Percentiles rank a stretch among this genome's conserved stretches.
These are phyloP conservation scores for Stephanodiscus triporus DNA, from an alignment of 108 stramenopile species.

Conservation along the genomic window DNA sequence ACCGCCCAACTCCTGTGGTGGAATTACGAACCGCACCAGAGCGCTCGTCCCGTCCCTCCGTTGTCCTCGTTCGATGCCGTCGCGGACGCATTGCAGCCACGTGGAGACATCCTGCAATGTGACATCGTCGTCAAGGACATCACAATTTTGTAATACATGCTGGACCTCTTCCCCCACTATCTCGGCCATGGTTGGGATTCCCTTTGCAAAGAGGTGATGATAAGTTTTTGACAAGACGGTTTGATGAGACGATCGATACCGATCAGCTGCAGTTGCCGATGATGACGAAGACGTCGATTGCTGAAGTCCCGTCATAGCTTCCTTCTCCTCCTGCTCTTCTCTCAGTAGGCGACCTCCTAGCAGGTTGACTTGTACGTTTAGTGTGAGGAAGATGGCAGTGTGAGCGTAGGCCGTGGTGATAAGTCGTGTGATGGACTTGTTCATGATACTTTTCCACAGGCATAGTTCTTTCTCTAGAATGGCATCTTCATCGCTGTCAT, in stretches of 20 bases:
- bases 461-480: slow-evolving; percentile 20
- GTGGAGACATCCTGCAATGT: slow-evolving; percentile 36
- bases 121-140: slow-evolving; percentile 40
- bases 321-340: slow-evolving; percentile 26
- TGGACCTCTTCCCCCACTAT: slow-evolving; percentile 28
- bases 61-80: slow-evolving; percentile 25
- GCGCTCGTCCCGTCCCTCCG: slow-evolving; percentile 4
- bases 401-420: slow-evolving; percentile 57
- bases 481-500: neutral
- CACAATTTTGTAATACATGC: slow-evolving; percentile 27
- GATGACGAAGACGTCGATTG: neutral
- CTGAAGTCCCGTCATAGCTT: slow-evolving; percentile 1
- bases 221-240: slow-evolving; percentile 54
- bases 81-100: slow-evolving; percentile 37
- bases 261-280: neutral
- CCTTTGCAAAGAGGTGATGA: slow-evolving; percentile 46
- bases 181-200: slow-evolving; percentile 39
- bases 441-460: slow-evolving; percentile 49
- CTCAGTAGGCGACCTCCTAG: slow-evolving; percentile 49
- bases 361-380: slow-evolving; percentile 55
- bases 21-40: slow-evolving; percentile 42
- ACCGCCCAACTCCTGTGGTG: slow-evolving; percentile 15
- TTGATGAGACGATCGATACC: slow-evolving; percentile 47
- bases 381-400: slow-evolving; percentile 50
- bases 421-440: slow-evolving; percentile 50